Conservation (phyloP, 208 protist species). For the Porcisia deanei region DNA sequence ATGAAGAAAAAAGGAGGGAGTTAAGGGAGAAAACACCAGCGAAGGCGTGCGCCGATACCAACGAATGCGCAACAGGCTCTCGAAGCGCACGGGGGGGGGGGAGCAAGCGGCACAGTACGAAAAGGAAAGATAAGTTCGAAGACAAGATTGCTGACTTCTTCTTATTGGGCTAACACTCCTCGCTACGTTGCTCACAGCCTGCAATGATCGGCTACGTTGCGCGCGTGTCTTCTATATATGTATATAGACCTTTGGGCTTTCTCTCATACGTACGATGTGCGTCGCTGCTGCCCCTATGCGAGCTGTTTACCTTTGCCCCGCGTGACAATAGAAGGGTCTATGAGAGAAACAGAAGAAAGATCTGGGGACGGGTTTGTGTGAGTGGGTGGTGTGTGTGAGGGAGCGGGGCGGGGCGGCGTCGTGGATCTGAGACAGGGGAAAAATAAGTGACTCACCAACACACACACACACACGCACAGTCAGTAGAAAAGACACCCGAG, state of each 20-base stretch:
- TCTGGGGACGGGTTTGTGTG: background rate
- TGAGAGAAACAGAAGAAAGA: background rate
- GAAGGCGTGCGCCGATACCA: background rate
- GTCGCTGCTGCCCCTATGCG: background rate
- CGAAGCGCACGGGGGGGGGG: background rate
- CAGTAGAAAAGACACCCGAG: background rate
- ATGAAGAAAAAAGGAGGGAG: background rate
- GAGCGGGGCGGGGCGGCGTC: background rate
- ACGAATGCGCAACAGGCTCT: background rate
- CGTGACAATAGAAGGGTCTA: background rate
- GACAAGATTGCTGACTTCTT: background rate
- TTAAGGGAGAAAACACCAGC: background rate
- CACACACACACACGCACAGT: background rate
- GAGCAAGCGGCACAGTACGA: background rate
- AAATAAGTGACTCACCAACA: background rate
- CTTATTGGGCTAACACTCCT: background rate
- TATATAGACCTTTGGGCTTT: background rate
- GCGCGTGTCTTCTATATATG: background rate
- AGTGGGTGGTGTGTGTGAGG: too few relatives aligned
- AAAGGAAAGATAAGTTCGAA: background rate
- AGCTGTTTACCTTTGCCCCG: background rate
- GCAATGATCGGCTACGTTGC: background rate
- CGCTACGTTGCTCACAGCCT: background rate
- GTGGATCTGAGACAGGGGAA: too few relatives aligned
- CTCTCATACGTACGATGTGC: background rate